Conservation (phyloP, 495 filamentous ascomycete genomes). For the Niebla homalea region DNA sequence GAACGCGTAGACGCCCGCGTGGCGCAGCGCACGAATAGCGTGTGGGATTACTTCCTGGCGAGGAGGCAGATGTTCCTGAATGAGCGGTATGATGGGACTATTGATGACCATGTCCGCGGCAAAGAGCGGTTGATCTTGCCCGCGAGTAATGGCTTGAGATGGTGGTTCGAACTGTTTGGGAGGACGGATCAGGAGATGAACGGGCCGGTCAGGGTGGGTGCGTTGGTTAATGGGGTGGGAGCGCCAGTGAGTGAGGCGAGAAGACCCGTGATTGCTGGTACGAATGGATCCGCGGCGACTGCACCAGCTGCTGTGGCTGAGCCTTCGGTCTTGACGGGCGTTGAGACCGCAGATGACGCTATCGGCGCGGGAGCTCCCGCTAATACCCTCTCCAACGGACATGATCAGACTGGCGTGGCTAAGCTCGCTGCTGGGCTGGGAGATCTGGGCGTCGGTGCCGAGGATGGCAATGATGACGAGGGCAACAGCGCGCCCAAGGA, state of each 20-base stretch:
- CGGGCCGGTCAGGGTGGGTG: slow-evolving; percentile 27
- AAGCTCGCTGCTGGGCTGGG: slow-evolving; percentile 31
- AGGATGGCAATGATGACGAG: slow-evolving; percentile 17
- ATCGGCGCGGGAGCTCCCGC: slow-evolving; percentile 18
- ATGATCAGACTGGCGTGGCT: slow-evolving; percentile 22
- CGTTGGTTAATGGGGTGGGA: neutral
- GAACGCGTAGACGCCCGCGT: slow-evolving; percentile 65
- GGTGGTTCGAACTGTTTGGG: slow-evolving; percentile 88
- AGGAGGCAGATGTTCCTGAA: slow-evolving; percentile 70
- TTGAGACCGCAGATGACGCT: slow-evolving; percentile 33
- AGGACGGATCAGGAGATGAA: slow-evolving; percentile 91
- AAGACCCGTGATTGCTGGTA: neutral
- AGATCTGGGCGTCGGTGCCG: slow-evolving; percentile 23
- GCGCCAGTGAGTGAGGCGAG: neutral
- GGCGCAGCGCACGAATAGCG: slow-evolving; percentile 63
- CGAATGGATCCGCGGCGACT: neutral
- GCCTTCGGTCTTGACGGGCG: slow-evolving; percentile 30
- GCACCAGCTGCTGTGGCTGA: neutral
- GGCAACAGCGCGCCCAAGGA: slow-evolving; percentile 9
- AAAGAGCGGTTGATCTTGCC: slow-evolving; percentile 80
- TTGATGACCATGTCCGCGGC: slow-evolving; percentile 66
- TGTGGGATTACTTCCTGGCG: slow-evolving; percentile 91
- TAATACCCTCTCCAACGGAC: slow-evolving; percentile 16
- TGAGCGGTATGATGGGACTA: slow-evolving; percentile 55
- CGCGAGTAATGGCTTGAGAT: slow-evolving; percentile 46